Base-by-base conservation (phyloP, 2,329 filamentous ascomycete species). In the Talaromyces sp. region DNA sequence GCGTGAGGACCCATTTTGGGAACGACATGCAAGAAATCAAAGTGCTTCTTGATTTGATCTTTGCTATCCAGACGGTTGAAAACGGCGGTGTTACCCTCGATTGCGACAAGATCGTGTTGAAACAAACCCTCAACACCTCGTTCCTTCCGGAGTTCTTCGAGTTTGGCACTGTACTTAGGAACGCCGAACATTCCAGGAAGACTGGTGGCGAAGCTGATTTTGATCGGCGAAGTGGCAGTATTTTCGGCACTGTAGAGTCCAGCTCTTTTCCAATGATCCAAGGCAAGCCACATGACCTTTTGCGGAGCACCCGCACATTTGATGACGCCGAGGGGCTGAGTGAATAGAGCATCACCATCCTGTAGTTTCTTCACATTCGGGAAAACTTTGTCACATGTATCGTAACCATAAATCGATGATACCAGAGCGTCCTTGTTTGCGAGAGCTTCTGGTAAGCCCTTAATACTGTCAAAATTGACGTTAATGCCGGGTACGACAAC, bases 231-330 rank as follows among this genome's bases (percentile, higher is more conserved):
- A 0, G 77, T 70, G 1, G 77, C 70, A 0, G 77, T 70, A 60
- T 79, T 76, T 62, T 67, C 66, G 1, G 80, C 70, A 62, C 82
- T 72, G 73, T 87, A 87, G 3, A 85, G 72, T 1, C 84, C 85
- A 0, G 78, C 77, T 35, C 76, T 75, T 74, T 83, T 85, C 85
- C 85, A 88, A 73, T 85, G 74, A 70, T 87, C 84, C 48, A 87
- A 75, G 0, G 85, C 85, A 16, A 88, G 80, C 85, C 85, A 88
- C 84, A 88, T 83, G 70, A 82, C 77, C 75, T 88, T 88, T 68
- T 88, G 85, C 11, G 85, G 85, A 2, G 85, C 85, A 50, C 85
- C 85, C 2, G 85, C 85, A 67, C 85, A 88, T 75, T 88, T 88
- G 75, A 88, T 79, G 6, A 82, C 77, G 52, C 85, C 85, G 0